Base-by-base conservation (phyloP, 2,329 filamentous ascomycete species). In the Fusarium fujikuroi region DNA sequence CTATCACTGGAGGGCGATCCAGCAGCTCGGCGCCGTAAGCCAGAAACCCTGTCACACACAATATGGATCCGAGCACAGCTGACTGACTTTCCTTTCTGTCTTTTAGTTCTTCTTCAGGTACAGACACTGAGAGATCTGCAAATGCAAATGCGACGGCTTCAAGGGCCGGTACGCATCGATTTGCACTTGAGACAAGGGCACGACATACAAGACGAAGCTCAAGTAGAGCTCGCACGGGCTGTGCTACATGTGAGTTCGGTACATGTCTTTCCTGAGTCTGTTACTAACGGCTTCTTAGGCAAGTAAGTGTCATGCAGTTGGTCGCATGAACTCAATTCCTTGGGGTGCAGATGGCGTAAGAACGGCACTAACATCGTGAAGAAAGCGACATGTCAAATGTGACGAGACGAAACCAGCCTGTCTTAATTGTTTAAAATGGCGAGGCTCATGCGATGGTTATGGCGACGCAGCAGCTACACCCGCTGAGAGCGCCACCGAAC, bases 361-460 rank as follows among this genome's bases (percentile, higher is more conserved):
- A n/a, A 66, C 62, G 25, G 28, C 43, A 62, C 71, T 75, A 63
- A 76, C 60, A 66, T 23, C 8, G 23, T 39, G 9, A 47, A 83
- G 82, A 59, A 83, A 83, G 60, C 82, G 83, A 25, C 83, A 84
- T 69, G 80, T 84, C 42, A 84, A 84, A 73, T 84, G 83, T 62
- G 83, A 84, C 54, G 83, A 84, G 72, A 81, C 81, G 30, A 81
- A 81, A 42, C 83, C 83, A 23, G 79, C 81, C 9, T 84, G 83
- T 66, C 77, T 81, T 39, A 84, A 83, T 53, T 84, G 83, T 62
- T 75, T 84, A 62, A 84, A 82, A 73, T 84, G 82, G 79, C 77
- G 79, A 56, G 83, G 83, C n/a, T 80, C 82, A 59, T 84, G 83
- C 53, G 80, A 82, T 34, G 78, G 80, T 16, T 84, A 83, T 49